Evolutionary conservation across 2,329 filamentous ascomycete genomes (phyloP).

Genomic region (Fulvia fulva): DNA sequence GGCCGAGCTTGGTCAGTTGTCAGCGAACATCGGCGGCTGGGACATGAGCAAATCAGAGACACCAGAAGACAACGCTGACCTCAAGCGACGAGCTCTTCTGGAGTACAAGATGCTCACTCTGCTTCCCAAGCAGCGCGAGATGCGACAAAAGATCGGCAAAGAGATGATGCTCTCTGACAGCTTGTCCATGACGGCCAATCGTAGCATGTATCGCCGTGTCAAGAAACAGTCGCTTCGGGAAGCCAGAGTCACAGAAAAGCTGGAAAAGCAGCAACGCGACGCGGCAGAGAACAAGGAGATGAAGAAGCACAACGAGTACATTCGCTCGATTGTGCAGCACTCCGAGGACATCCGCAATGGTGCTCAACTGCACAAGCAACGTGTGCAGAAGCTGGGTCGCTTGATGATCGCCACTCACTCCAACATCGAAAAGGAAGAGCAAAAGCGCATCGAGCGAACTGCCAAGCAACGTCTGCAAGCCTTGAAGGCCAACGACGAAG

Average conservation of each 20-base stretch:
- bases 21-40: slow-evolving; percentile 83
- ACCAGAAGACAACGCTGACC: slow-evolving; percentile 67
- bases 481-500: slow-evolving; percentile 97
- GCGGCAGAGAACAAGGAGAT: slow-evolving; percentile 94
- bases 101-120: slow-evolving; percentile 89
- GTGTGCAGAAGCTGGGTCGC: slow-evolving; percentile 80
- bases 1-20: slow-evolving; percentile 74
- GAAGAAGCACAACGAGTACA: slow-evolving; percentile 92
- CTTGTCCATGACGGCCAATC: slow-evolving; percentile 93
- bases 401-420: slow-evolving; percentile 88
- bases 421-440: slow-evolving; percentile 98
- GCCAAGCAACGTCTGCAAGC: slow-evolving; percentile 99
- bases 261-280: slow-evolving; percentile 97
- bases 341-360: slow-evolving; percentile 70
- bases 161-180: slow-evolving; percentile 96
- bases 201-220: slow-evolving; percentile 82
- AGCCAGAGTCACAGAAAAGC: slow-evolving; percentile 94
- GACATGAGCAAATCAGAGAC: slow-evolving; percentile 69
- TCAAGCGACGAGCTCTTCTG: slow-evolving; percentile 87
- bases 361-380: slow-evolving; percentile 63
- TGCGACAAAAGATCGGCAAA: slow-evolving; percentile 81
- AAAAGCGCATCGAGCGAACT: slow-evolving; percentile 94
- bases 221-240: slow-evolving; percentile 97
- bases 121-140: slow-evolving; percentile 79
- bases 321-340: slow-evolving; percentile 81